Conservation (phyloP, 148 eudicot genomes). For the Silene latifolia region DNA sequence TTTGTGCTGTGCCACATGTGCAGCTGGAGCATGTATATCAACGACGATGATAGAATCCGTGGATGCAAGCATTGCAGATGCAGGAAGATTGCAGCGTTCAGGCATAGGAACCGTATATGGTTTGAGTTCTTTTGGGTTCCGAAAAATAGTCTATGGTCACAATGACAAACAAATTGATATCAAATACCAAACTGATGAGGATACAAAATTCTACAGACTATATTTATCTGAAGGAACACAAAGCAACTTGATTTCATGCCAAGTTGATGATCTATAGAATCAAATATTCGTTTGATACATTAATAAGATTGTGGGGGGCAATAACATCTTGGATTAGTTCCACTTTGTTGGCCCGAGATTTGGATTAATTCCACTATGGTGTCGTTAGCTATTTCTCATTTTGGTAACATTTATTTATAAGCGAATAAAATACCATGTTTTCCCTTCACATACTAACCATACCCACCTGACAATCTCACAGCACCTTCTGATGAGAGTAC, state of each 20-base stretch:
- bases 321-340: background rate
- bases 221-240: background rate
- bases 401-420: no score
- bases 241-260: background rate
- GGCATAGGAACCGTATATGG: conserved; percentile 67
- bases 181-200: conserved; percentile 11
- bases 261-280: background rate
- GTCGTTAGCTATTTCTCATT: background rate
- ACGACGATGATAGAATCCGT: conserved; percentile 77
- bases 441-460: no score
- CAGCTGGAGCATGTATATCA: conserved; percentile 87
- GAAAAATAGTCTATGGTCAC: conserved; percentile 71
- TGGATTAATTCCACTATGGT: background rate
- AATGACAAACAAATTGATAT: conserved; percentile 11
- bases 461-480: no score
- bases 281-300: background rate
- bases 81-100: conserved; percentile 97
- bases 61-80: conserved; percentile 83
- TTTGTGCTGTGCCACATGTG: conserved; percentile 88
- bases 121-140: conserved; percentile 84
- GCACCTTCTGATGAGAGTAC: no score
- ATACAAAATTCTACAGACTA: conserved; percentile 6
- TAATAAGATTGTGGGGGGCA: background rate
- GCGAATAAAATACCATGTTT: no score
- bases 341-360: background rate